phyloP scores from a whole-genome alignment of 805 yeast genomes.

The Wickerhamomyces hampshirensis region DNA sequence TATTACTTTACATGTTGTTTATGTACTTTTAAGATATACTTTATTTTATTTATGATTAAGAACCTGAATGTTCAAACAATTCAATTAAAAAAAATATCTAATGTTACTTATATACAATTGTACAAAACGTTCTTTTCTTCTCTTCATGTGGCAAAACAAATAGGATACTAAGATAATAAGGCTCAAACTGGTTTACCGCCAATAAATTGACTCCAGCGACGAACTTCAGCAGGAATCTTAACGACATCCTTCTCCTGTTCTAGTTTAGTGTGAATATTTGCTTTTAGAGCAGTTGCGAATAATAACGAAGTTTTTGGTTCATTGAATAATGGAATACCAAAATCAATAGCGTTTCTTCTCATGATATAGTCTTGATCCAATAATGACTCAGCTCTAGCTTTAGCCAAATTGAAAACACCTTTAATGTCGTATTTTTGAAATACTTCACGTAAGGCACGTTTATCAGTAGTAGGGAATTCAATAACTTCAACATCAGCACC shows the following conservation, averaged over 20 bases:
- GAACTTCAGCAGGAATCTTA: conserved; percentile 77
- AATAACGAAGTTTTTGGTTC: conserved; percentile 91
- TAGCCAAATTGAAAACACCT: conserved; percentile 89
- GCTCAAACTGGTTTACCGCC: conserved; percentile 80
- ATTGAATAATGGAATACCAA: conserved; percentile 92
- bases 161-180: no score
- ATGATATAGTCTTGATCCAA: conserved; percentile 90
- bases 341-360: conserved; percentile 99
- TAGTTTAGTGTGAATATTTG: conserved; percentile 54
- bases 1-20: background rate
- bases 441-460: conserved; percentile 88
- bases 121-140: no score
- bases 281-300: conserved; percentile 78
- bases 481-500: conserved; percentile 48
- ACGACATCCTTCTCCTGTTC: conserved; percentile 46
- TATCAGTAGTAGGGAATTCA: conserved; percentile 90
- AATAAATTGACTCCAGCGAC: conserved; percentile 94
- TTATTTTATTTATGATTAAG: no score
- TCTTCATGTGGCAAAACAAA: no score
- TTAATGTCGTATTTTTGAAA: conserved; percentile 82
- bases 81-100: no score
- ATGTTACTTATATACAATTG: background rate
- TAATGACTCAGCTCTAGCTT: conserved; percentile 79
- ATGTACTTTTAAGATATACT: background rate
- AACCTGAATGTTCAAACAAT: no score